These are phyloP conservation scores for Musa itinerans DNA, from an alignment of 176 grass and related monocot genomes.

Conservation along the genomic window DNA sequence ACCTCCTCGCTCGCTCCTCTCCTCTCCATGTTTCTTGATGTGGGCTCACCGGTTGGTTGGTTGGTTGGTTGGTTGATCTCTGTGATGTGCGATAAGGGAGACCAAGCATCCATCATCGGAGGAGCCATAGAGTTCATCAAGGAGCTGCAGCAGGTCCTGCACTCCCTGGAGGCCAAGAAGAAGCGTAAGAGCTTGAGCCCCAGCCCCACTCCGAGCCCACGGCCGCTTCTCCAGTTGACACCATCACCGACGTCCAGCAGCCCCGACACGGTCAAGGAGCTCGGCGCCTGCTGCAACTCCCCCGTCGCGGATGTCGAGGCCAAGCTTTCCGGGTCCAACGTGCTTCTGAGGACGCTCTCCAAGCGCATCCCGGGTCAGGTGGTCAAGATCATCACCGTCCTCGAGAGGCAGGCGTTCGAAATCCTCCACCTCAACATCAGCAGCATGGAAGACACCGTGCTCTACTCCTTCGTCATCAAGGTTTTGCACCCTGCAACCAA, in stretches of 20 bases:
- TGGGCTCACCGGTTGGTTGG: background rate
- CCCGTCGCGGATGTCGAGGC: constrained; percentile 75
- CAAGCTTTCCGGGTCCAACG: constrained; percentile 77
- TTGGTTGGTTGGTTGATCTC: background rate
- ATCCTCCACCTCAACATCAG: constrained; percentile 91
- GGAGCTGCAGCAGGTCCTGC: constrained; percentile 68
- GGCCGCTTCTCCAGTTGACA: constrained; percentile 37
- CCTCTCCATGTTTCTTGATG: too few species aligned
- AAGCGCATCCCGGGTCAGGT: constrained; percentile 54
- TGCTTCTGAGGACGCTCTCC: constrained; percentile 75
- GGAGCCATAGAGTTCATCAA: constrained; percentile 92
- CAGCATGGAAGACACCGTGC: constrained; percentile 87
- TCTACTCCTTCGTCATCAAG: constrained; percentile 94
- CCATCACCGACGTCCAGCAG: constrained; percentile 37
- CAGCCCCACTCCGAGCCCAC: constrained; percentile 33
- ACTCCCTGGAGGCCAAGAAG: constrained; percentile 72
- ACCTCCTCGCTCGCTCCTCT: too few species aligned
- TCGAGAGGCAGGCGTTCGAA: constrained; percentile 65
- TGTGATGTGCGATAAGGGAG: constrained; percentile 24
- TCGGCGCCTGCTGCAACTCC: constrained; percentile 86
- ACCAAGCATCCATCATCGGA: constrained; percentile 94
- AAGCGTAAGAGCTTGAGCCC: constrained; percentile 46
- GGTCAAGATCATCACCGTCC: constrained; percentile 43
- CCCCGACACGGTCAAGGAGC: constrained; percentile 38
- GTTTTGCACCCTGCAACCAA: constrained; percentile 10